Percentiles rank a stretch among this genome's conserved stretches.
phyloP scores from a whole-genome alignment of 306 rosid genomes.

The Quercus robur region DNA sequence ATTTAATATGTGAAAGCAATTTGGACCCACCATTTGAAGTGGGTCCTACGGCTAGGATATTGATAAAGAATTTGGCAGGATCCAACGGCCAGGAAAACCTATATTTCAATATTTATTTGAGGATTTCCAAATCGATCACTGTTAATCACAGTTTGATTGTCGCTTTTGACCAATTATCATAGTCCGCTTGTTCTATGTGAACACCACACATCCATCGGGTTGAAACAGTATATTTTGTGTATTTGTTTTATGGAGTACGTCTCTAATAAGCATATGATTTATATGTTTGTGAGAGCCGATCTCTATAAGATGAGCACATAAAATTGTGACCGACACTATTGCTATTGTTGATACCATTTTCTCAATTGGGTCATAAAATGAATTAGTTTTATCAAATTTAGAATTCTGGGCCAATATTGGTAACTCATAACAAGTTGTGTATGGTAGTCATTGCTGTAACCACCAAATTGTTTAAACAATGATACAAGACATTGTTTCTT shows the following conservation, averaged over 20 bases:
- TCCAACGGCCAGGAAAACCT: neutral
- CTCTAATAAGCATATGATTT: too few species aligned
- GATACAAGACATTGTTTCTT: slow-evolving; percentile 13
- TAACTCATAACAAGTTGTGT: neutral
- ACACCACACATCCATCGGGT: too few species aligned
- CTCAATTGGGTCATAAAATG: neutral
- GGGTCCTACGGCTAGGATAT: neutral
- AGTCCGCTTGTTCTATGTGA: neutral
- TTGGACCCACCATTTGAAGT: neutral
- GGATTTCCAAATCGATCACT: neutral
- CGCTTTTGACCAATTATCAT: neutral
- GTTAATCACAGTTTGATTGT: neutral
- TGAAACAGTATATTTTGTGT: too few species aligned
- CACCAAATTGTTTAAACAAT: slow-evolving; percentile 23
- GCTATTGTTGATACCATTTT: neutral
- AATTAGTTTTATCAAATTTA: neutral
- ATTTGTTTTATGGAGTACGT: accelerated
- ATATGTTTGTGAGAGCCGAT: too few species aligned
- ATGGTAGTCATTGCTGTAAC: neutral
- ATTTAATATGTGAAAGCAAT: neutral
- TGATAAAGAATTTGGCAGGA: neutral
- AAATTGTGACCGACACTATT: too few species aligned
- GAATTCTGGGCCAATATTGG: neutral
- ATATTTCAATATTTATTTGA: neutral
- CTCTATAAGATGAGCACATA: too few species aligned